Evolutionary conservation across 192 early-diverging fungal species (phyloP).

Genomic region (Linderina pennispora): DNA sequence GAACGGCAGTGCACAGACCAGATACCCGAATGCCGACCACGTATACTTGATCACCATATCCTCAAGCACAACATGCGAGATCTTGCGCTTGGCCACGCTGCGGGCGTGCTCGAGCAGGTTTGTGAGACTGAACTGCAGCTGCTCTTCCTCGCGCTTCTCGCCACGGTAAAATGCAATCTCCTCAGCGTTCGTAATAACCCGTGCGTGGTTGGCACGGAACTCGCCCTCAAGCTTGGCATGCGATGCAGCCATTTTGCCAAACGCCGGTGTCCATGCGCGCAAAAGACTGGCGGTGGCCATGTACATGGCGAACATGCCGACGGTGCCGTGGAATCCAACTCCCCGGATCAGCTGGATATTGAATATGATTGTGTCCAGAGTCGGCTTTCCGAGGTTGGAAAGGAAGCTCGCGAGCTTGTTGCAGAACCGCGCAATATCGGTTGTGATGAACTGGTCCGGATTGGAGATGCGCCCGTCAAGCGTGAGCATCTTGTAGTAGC

Average conservation of each 20-base stretch:
- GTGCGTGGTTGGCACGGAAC: conserved; percentile 90
- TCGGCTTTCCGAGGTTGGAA: conserved; percentile 91
- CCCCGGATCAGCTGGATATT: conserved; percentile 80
- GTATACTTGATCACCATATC: conserved; percentile 97
- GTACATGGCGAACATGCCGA: conserved; percentile 73
- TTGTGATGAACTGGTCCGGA: conserved; percentile 83
- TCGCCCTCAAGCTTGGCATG: conserved; percentile 90
- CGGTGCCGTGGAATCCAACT: conserved; percentile 79
- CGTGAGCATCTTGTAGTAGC: conserved; percentile 88
- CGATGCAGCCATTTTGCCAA: conserved; percentile 89
- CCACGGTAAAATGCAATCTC: conserved; percentile 93
- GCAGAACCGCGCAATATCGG: conserved; percentile 91
- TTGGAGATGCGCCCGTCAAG: conserved; percentile 86
- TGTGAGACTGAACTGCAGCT: conserved; percentile 70
- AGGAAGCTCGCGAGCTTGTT: conserved; percentile 78
- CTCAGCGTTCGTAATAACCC: conserved; percentile 93
- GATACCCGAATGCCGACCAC: conserved; percentile 88
- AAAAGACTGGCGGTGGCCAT: conserved; percentile 73
- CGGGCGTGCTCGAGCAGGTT: conserved; percentile 78
- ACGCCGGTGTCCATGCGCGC: conserved; percentile 85
- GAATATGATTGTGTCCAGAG: conserved; percentile 91
- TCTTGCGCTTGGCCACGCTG: conserved; percentile 70
- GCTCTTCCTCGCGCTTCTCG: conserved; percentile 70
- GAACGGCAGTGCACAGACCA: conserved; percentile 80
- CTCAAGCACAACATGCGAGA: conserved; percentile 90